Evolutionary conservation across 257 asterid species (phyloP).

Genomic region (Ilex asprella): DNA sequence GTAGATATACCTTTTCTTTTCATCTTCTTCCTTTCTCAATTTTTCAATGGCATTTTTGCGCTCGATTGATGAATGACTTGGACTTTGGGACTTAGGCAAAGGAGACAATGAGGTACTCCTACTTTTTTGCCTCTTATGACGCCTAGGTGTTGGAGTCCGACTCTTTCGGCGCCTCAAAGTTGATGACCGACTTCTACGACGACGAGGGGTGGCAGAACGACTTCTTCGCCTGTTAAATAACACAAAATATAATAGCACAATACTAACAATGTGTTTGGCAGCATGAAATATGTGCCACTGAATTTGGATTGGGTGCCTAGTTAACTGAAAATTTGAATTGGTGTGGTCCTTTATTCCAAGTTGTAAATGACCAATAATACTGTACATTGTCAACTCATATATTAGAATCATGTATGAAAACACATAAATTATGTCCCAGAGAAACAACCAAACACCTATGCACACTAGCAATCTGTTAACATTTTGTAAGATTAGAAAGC

Average conservation of each 20-base stretch:
- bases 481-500: neutral
- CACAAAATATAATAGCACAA: neutral
- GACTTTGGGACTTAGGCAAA: constrained; percentile 47
- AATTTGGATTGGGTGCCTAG: neutral
- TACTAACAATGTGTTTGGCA: neutral
- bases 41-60: constrained; percentile 48
- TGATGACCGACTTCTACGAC: constrained; percentile 61
- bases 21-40: constrained; percentile 65
- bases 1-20: constrained; percentile 48
- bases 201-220: constrained; percentile 43
- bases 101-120: constrained; percentile 59
- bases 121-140: constrained; percentile 60
- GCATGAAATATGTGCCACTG: neutral
- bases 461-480: no score
- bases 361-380: no score
- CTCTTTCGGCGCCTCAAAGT: constrained; percentile 55
- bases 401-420: no score
- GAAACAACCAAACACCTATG: no score
- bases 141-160: constrained; percentile 59
- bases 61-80: constrained; percentile 42
- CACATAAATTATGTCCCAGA: no score
- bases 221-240: constrained; percentile 55
- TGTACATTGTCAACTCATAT: no score
- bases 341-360: no score
- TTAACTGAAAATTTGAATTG: no score